These are phyloP conservation scores for Ascochyta fabae DNA, from an alignment of 2,329 filamentous ascomycete species.

Conservation along the genomic window DNA sequence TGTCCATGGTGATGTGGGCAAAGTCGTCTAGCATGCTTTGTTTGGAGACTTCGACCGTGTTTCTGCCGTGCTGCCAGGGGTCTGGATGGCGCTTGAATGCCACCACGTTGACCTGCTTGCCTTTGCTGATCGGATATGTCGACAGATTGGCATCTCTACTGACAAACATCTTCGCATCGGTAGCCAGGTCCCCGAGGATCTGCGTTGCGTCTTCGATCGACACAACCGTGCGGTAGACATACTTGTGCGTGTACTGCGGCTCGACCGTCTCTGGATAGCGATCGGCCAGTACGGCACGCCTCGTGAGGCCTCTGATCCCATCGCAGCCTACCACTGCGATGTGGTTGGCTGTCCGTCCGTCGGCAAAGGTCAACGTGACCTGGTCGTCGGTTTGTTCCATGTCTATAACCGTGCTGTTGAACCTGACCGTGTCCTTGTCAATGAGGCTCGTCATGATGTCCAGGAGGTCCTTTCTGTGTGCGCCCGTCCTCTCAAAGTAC, in stretches of 20 bases:
- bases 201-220: slow-evolving; percentile 47
- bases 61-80: slow-evolving; percentile 19
- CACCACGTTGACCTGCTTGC: slow-evolving; percentile 29
- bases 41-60: slow-evolving; percentile 19
- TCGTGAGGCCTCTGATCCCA: slow-evolving; percentile 50
- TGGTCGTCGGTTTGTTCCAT: slow-evolving; percentile 45
- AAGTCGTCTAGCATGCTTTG: slow-evolving; percentile 33
- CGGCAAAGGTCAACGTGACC: slow-evolving; percentile 48
- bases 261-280: slow-evolving; percentile 24
- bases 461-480: slow-evolving; percentile 52
- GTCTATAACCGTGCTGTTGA: slow-evolving; percentile 28
- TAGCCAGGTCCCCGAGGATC: slow-evolving; percentile 42
- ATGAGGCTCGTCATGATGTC: slow-evolving; percentile 57
- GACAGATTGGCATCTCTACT: slow-evolving; percentile 21
- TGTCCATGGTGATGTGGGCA: slow-evolving; percentile 10
- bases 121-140: slow-evolving; percentile 30
- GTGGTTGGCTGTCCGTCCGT: slow-evolving; percentile 46
- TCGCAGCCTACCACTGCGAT: slow-evolving; percentile 54
- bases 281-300: slow-evolving; percentile 24
- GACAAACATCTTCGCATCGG: slow-evolving; percentile 39
- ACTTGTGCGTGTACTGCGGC: slow-evolving; percentile 34
- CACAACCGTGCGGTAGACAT: slow-evolving; percentile 35
- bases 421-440: slow-evolving; percentile 25
- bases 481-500: slow-evolving; percentile 51
- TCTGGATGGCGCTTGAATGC: slow-evolving; percentile 26